Percentiles rank a stretch among this genome's conserved stretches.
Evolutionary conservation across 148 eudicot species (phyloP).

Genomic region (Chenopodium suecicum): DNA sequence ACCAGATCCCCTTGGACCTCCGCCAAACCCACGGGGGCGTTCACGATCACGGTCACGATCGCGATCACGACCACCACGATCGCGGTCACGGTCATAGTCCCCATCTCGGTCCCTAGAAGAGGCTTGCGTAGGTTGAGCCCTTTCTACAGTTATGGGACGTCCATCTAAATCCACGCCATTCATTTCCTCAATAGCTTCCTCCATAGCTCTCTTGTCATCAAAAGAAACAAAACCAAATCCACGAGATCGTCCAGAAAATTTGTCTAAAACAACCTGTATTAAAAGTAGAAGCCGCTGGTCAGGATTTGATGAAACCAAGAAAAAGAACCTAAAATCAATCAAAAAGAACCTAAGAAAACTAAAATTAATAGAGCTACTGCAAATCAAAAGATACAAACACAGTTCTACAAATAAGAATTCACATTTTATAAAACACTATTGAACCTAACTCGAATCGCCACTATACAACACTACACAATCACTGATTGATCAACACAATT

Average conservation of each 20-base stretch:
- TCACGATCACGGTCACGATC: conserved; percentile 45
- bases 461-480: neutral
- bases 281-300: neutral
- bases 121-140: conserved; percentile 76
- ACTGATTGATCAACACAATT: neutral
- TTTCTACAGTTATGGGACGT: conserved; percentile 85
- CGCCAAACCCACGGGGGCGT: conserved; percentile 52
- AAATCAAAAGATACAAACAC: neutral
- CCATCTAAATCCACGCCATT: conserved; percentile 93
- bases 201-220: conserved; percentile 85
- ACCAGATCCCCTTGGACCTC: conserved; percentile 68
- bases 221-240: conserved; percentile 97
- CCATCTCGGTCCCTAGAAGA: conserved; percentile 66
- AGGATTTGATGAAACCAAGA: neutral
- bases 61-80: conserved; percentile 53
- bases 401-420: neutral
- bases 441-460: neutral
- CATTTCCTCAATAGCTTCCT: conserved; percentile 94
- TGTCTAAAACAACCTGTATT: conserved; percentile 77
- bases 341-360: too few relatives aligned
- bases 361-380: too few relatives aligned
- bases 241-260: conserved; percentile 85
- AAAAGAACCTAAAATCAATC: neutral
- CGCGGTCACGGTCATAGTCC: conserved; percentile 64
- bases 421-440: neutral